Evolutionary conservation across 345 rosid genomes (phyloP).

Genomic region (Cochlearia excelsa): DNA sequence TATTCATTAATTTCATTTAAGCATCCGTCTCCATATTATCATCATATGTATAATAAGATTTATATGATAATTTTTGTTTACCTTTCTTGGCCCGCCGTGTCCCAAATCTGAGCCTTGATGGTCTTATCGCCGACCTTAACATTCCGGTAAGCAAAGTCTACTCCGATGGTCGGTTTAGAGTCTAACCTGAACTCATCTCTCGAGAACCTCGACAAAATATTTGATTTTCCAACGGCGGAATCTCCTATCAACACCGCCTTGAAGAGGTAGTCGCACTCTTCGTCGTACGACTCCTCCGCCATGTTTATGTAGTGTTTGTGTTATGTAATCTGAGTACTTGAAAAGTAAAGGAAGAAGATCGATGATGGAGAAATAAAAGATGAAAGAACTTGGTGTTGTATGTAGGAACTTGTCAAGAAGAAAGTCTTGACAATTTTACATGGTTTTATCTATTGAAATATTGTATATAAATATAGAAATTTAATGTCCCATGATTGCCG

Average conservation of each 20-base stretch:
- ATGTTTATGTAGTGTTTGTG: constrained; percentile 15
- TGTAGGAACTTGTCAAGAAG: too few relatives aligned
- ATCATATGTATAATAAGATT: too few relatives aligned
- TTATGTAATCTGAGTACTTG: too few relatives aligned
- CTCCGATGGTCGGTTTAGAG: constrained; percentile 90
- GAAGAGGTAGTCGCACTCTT: constrained; percentile 84
- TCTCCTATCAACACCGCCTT: constrained; percentile 83
- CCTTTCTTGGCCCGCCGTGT: constrained; percentile 96
- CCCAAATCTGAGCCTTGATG: constrained; percentile 90
- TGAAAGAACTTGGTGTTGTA: too few relatives aligned
- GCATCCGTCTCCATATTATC: neutral
- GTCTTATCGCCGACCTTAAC: constrained; percentile 60
- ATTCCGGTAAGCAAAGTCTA: constrained; percentile 79
- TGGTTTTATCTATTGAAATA: too few relatives aligned
- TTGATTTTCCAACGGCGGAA: constrained; percentile 85
- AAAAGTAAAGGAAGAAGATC: too few relatives aligned
- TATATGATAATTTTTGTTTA: constrained; percentile 14
- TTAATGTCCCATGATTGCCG: too few relatives aligned
- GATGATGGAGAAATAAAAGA: too few relatives aligned
- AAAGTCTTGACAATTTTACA: too few relatives aligned
- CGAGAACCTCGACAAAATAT: constrained; percentile 73
- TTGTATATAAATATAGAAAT: too few relatives aligned
- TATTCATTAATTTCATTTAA: neutral
- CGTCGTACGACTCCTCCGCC: constrained; percentile 59
- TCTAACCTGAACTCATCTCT: constrained; percentile 71